Evolutionary conservation across 345 rosid species (phyloP), one percentile per base, ranked within the genome.

Genomic region (Dimocarpus longan): DNA sequence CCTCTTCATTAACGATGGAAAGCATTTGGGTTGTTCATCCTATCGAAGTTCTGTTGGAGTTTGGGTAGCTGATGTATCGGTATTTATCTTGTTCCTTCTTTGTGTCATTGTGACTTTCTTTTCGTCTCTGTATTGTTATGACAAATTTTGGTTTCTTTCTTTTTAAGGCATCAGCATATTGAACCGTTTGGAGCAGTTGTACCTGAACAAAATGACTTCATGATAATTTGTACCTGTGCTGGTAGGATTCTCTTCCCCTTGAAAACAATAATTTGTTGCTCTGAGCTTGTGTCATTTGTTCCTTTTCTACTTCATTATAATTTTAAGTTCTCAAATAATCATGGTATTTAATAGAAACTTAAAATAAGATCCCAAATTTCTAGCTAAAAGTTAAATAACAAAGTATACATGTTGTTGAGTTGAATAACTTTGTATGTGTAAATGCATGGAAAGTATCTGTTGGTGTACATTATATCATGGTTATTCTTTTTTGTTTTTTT

Each of bases 51-150:
- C 96, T 71, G 92, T 97, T 56, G 97, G 93, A 78, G 90, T 94
- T 80, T 97, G 99, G 99, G 96, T 88, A 68, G 93, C 91, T 19
- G 97, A 97, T 88, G 79, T 83, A 59, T 84, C 90, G 88, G 99
- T 97, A 91, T 60, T 78, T 59, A 62, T 75, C 26, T 42, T 66
- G 57, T 68, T 67, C 46, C 1, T 32, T 64, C 71, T 59, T 62
- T 74, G 46, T 79, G 5, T 62, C 79, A 73, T 82, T 71, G 19
- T 57, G 19, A 37, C 48, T 54, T 48, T 32, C 22, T 64, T 77
- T 32, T 2, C 37, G 60, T 63, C 43, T 84, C 13, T 76, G 62
- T 10, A 21, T 56, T 57, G 10, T 56, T 15, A 19, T 54, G 42
- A n/a, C 22, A 39, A 68, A 66, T 70, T 46, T 68, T 75, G 18